Conservation (phyloP, 352 stramenopile species). For the Globisporangium abappressorium region DNA sequence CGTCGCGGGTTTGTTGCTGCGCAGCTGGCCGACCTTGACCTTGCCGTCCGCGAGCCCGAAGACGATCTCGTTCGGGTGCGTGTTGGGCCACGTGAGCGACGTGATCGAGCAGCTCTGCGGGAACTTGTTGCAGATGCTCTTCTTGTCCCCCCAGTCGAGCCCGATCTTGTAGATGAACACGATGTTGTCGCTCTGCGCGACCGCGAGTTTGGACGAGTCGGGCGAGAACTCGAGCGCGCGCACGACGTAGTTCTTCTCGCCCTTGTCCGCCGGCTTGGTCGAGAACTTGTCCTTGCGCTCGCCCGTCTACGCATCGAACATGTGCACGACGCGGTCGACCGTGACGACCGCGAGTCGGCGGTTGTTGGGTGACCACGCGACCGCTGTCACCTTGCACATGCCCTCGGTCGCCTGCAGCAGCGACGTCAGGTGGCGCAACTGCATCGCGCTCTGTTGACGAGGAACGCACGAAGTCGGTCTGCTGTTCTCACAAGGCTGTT, state of each 20-base stretch:
- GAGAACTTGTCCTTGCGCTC: conserved; percentile 95
- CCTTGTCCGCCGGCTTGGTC: conserved; percentile 94
- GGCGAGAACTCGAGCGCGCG: conserved; percentile 90
- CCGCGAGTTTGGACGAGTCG: conserved; percentile 91
- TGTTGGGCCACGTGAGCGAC: conserved; percentile 87
- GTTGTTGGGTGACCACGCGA: conserved; percentile 93
- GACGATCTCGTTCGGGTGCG: conserved; percentile 91
- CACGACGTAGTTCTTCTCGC: conserved; percentile 94
- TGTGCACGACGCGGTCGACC: conserved; percentile 90
- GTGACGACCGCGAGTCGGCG: conserved; percentile 90
- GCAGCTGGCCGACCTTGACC: conserved; percentile 91
- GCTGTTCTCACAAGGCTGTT: background rate
- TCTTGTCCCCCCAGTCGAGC: conserved; percentile 93
- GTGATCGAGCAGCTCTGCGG: conserved; percentile 82
- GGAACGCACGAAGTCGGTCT: background rate
- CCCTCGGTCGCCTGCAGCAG: conserved; percentile 88
- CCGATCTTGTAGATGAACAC: conserved; percentile 97
- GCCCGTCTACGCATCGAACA: conserved; percentile 91
- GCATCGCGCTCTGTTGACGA: conserved; percentile 53
- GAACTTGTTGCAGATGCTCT: conserved; percentile 97
- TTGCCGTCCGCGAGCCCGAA: conserved; percentile 93
- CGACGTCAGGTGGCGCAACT: conserved; percentile 91
- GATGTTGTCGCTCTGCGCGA: conserved; percentile 96
- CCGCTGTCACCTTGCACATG: conserved; percentile 91
- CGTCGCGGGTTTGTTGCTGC: conserved; percentile 91